These are phyloP conservation scores for Rhypophila decipiens DNA, from an alignment of 495 filamentous ascomycete genomes.

Conservation along the genomic window DNA sequence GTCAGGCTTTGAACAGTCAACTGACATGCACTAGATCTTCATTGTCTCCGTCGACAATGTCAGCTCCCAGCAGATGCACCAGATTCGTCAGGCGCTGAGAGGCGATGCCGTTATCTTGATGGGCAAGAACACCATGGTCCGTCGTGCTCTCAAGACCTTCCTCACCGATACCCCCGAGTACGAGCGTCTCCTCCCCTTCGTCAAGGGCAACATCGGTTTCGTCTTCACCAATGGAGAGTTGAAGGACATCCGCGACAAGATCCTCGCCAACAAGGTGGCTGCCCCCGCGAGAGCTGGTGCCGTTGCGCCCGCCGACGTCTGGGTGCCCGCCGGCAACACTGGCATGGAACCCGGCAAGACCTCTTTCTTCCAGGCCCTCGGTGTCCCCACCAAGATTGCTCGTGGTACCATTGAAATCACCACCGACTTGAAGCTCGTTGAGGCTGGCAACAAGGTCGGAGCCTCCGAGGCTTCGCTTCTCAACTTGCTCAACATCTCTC, in stretches of 20 bases:
- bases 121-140: slow-evolving; percentile 99
- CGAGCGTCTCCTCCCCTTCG: slow-evolving; percentile 90
- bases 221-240: slow-evolving; percentile 98
- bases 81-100: slow-evolving; percentile 87
- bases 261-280: slow-evolving; percentile 92
- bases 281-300: slow-evolving; percentile 97
- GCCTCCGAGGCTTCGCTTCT: slow-evolving; percentile 96
- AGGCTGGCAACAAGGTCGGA: slow-evolving; percentile 88
- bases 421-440: slow-evolving; percentile 93
- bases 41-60: slow-evolving; percentile 95
- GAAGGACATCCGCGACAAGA: slow-evolving; percentile 85
- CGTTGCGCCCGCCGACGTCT: slow-evolving; percentile 83
- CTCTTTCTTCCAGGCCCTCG: slow-evolving; percentile 99
- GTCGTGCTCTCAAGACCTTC: slow-evolving; percentile 97
- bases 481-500: slow-evolving; percentile 99
- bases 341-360: slow-evolving; percentile 99
- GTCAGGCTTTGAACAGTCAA: too few species aligned
- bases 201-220: slow-evolving; percentile 97
- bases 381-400: slow-evolving; percentile 99
- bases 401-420: slow-evolving; percentile 99
- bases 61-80: slow-evolving; percentile 99
- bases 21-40: too few species aligned
- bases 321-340: slow-evolving; percentile 93
- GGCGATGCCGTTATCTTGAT: slow-evolving; percentile 90
- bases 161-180: slow-evolving; percentile 85